A percentile compares a stretch with the other conserved stretches of the same genome.
These are phyloP conservation scores for Acer yangbiense DNA, from an alignment of 345 rosid species.

Conservation along the genomic window DNA sequence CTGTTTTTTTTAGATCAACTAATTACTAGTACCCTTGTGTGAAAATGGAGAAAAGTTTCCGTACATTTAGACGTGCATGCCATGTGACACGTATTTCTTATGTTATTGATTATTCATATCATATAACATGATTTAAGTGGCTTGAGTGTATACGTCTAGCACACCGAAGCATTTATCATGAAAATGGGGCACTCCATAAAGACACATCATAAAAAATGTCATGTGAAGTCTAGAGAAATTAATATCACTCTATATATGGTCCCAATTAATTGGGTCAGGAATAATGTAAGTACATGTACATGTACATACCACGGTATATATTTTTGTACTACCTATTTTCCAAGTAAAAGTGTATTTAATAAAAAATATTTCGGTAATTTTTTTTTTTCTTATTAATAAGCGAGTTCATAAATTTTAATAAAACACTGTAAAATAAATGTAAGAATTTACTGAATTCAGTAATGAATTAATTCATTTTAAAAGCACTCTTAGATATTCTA, in stretches of 20 bases:
- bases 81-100: too few species aligned
- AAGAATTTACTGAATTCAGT: too few species aligned
- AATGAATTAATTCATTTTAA: too few species aligned
- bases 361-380: too few species aligned
- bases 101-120: too few species aligned
- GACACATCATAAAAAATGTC: not conserved
- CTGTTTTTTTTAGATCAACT: too few species aligned
- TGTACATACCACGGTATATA: not conserved
- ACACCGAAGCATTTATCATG: too few species aligned
- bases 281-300: not conserved
- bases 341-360: not conserved
- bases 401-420: not conserved
- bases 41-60: not conserved
- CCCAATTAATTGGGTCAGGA: not conserved
- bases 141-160: too few species aligned
- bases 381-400: not conserved
- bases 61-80: too few species aligned
- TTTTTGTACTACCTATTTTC: too few species aligned
- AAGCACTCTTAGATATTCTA: too few species aligned
- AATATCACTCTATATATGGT: not conserved
- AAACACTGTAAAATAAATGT: not conserved
- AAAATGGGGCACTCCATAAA: not conserved
- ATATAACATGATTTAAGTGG: too few species aligned
- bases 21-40: not conserved
- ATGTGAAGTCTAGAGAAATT: not conserved